Evolutionary conservation across 1,139 yeast genomes (phyloP).

Genomic region (Yamadazyma friedrichii): DNA sequence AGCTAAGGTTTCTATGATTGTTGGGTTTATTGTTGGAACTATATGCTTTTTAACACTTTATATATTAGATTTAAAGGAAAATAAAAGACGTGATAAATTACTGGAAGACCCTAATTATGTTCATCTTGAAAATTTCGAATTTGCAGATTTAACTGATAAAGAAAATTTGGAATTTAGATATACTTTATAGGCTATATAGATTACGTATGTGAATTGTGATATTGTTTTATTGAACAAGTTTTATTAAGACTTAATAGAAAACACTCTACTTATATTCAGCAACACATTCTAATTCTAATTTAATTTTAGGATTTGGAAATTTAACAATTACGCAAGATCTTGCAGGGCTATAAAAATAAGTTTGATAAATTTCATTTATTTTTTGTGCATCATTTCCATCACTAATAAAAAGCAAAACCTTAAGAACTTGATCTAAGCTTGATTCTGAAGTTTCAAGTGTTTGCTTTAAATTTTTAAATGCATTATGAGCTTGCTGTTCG

Average conservation of each 20-base stretch:
- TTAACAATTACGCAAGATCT: conserved; percentile 49
- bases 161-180: conserved; percentile 38
- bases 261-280: conserved; percentile 23
- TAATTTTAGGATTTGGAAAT: conserved; percentile 39
- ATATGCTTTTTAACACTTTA: conserved; percentile 5
- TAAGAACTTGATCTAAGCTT: conserved; percentile 40
- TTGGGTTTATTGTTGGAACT: conserved; percentile 12
- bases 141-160: conserved; percentile 62
- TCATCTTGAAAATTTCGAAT: conserved; percentile 44
- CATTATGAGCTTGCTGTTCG: conserved; percentile 37
- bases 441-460: conserved; percentile 45
- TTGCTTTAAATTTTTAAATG: conserved; percentile 35
- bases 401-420: conserved; percentile 46
- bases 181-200: too few relatives aligned
- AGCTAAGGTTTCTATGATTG: conserved; percentile 34
- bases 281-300: conserved; percentile 44
- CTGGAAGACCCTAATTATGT: conserved; percentile 1
- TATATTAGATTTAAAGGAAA: conserved; percentile 9
- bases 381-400: conserved; percentile 37
- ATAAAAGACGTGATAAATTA: conserved; percentile 11
- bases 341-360: conserved; percentile 47
- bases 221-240: too few relatives aligned
- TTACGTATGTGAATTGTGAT: too few relatives aligned
- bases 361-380: conserved; percentile 44
- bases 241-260: too few relatives aligned